phyloP scores from a whole-genome alignment of 768 basidiomycete species.

The Leccinum aurantiacum region DNA sequence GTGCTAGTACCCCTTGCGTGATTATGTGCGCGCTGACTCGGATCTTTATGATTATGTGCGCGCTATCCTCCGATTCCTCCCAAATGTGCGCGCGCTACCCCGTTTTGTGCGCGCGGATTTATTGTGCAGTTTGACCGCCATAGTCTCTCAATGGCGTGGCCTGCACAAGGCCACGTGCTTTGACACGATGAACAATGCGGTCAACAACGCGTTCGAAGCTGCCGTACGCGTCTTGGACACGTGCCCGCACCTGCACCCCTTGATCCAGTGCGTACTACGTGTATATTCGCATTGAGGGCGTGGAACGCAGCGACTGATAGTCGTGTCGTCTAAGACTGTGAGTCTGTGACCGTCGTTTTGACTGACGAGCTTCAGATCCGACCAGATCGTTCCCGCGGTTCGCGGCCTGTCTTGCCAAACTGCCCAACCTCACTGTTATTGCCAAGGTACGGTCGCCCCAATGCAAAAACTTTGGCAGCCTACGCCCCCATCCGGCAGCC shows the following conservation, averaged over 20 bases:
- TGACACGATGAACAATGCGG: not conserved
- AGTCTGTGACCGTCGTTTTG: not conserved
- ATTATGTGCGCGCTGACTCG: too few relatives aligned
- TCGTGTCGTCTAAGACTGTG: constrained; percentile 1
- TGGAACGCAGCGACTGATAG: not conserved
- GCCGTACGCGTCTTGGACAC: not conserved
- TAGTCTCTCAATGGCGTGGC: too few relatives aligned
- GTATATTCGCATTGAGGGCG: not conserved
- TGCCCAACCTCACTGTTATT: constrained; percentile 10
- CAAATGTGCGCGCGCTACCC: too few relatives aligned
- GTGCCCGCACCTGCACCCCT: constrained; percentile 2
- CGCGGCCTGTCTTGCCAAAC: constrained; percentile 1
- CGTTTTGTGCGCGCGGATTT: too few relatives aligned
- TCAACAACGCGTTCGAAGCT: not conserved
- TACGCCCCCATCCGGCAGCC: not conserved
- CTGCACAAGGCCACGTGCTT: not conserved
- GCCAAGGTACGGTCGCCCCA: constrained; percentile 4
- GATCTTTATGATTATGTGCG: too few relatives aligned
- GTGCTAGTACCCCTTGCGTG: too few relatives aligned
- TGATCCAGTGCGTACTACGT: constrained; percentile 6
- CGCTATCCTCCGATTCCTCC: too few relatives aligned
- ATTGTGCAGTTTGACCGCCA: too few relatives aligned
- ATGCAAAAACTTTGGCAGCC: not conserved
- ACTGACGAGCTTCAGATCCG: not conserved
- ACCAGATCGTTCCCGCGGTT: constrained; percentile 8